Base-by-base conservation (phyloP, 1,284 basidiomycete genomes). In the Mycosarcoma mackinlayi region DNA sequence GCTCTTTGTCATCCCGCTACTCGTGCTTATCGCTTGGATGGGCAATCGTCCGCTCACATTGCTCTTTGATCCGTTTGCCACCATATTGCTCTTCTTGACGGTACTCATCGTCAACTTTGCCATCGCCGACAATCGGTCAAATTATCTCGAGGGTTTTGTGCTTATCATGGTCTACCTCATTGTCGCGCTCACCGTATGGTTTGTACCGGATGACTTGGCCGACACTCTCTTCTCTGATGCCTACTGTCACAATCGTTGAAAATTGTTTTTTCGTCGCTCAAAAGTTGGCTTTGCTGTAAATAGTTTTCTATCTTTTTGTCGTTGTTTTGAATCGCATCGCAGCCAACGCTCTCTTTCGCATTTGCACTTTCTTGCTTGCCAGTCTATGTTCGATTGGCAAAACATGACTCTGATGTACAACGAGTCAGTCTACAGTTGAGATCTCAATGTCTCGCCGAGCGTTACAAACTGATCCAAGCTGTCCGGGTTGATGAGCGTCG, bases 401-500 rank as follows among this genome's bases (percentile, higher is more conserved):
- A 35, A 18, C 14, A 6, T 41, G 19, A 25, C 27, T 34, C 16
- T 5, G 1, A 18, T 47, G 28, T 37, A 62, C 25, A 25, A 35
- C 8, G 21, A 27, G 13, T n/a, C n/a, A n/a, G n/a, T n/a, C n/a
- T n/a, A n/a, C n/a, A 84, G 80, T 54, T 85, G 84, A 30, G 52
- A 77, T 40, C 88, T 84, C 77, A 91, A 83, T 42, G 65, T 60
- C 34, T 84, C 79, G 40, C 91, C 90, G 24, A 91, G 83, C 16
- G 83, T 82, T 35, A 85, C 87, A 82, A 90, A 92, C 73, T 88
- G 88, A 8, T 83, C 83, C 37, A 93, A 85, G 76, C 89, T 91
- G 56, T 88, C 88, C 8, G 91, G 90, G 82, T 93, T 93, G 34
- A 88, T 85, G 67, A 93, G 83, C 8, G 92, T 93, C 13, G 91